Evolutionary conservation across 2,329 filamentous ascomycete genomes (phyloP), one percentile per base, ranked within the genome.

Genomic region (Metarhizium sp.): DNA sequence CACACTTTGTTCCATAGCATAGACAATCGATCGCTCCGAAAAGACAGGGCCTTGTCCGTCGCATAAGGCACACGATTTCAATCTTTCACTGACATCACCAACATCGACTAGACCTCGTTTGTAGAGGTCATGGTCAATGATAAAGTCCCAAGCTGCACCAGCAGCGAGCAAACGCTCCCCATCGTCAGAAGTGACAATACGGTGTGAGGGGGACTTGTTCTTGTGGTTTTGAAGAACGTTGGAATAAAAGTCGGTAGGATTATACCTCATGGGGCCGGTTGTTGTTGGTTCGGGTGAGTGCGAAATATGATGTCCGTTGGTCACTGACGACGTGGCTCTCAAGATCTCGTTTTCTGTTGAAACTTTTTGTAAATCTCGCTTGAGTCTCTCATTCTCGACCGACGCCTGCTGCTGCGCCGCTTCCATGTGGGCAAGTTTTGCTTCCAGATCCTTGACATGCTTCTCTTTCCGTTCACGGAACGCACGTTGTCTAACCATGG

Each of bases 391-490:
- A 67, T 96, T 96, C 69, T 96, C 92, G 48, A 85, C 82, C 45
- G 85, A 81, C 0, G 94, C 80, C 38, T 82, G 79, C 55, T 85
- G 81, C 52, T 89, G 87, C 51, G 85, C 84, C 57, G 85, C 83
- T 67, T 95, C 87, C 36, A 96, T 82, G 51, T 77, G 79, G 51
- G 82, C 86, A 32, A 97, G 84, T 69, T 95, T 94, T 56, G 84
- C 82, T 72, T 97, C 92, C 29, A 97, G 85, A 58, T 97, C 91
- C 69, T 92, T 92, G 59, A 97, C 91, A 66, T 95, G 92, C 56
- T 86, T 87, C 70, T 97, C 92, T 71, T 97, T 97, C 62, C 92
- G 87, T 72, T 97, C 92, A 58, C 92, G 90, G 71, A 97, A 97
- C 36, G 94, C 92, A 63, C 92, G 87, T 78, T 97, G 94, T 50